These are phyloP conservation scores for Tetrahymena thermophila DNA, from an alignment of 73 alveolate genomes.

Conservation along the genomic window DNA sequence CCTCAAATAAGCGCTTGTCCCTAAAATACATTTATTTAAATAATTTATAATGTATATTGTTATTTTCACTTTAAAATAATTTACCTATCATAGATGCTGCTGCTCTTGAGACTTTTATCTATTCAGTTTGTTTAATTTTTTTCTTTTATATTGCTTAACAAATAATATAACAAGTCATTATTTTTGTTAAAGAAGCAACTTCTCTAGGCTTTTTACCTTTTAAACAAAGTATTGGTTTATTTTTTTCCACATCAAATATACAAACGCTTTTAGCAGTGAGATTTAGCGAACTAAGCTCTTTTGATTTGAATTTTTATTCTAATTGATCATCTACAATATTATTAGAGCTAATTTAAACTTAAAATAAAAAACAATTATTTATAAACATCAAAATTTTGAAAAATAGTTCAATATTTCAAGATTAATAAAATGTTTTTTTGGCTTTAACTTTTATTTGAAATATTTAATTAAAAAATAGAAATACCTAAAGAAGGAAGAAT, in stretches of 20 bases:
- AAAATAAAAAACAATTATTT: neutral
- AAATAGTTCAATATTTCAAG: no score
- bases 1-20: constrained; percentile 73
- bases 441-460: no score
- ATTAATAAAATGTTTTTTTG: neutral
- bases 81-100: constrained; percentile 17
- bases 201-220: constrained; percentile 44
- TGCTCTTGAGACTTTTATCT: constrained; percentile 23
- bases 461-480: no score
- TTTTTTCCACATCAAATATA: neutral
- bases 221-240: neutral
- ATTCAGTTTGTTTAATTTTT: constrained; percentile 29
- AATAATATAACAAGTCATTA: constrained; percentile 70
- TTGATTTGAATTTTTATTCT: neutral
- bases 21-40: neutral
- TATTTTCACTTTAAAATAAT: neutral
- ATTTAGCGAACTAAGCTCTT: neutral
- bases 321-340: neutral
- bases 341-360: neutral
- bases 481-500: neutral
- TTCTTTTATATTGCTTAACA: constrained; percentile 21
- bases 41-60: no score
- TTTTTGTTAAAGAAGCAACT: constrained; percentile 78
- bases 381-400: neutral
- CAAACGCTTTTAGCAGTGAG: neutral